Evolutionary conservation across 306 rosid species (phyloP), one percentile per base, ranked within the genome.

Genomic region (Lablab purpureus): DNA sequence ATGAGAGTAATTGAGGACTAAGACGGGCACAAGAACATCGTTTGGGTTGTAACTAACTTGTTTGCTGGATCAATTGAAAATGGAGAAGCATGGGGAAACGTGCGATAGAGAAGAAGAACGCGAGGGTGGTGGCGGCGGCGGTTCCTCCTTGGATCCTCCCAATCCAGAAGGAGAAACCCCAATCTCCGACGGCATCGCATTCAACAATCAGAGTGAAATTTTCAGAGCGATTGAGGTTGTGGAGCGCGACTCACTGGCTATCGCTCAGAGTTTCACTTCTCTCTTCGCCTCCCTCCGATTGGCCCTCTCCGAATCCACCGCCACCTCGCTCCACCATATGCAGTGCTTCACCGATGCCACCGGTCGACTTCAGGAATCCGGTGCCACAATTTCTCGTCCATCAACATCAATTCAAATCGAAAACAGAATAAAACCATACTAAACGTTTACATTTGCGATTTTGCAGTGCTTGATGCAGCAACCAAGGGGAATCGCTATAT

Each of bases 351-450:
- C 81, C 66, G 96, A 95, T 22, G 98, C 98, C 1, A 85, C 97
- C 51, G 98, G 96, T 79, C 91, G 89, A 75, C 97, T 93, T 85
- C 99, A 95, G 70, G 97, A 95, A 89, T 93, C 97, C 15, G 92
- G 98, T 91, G 80, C 10, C 37, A 6, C 8, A 5, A 25, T 15
- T 21, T 32, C 47, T 34, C 47, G n/a, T 7, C 15, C 19, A 7
- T 52, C 11, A 13, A 0, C 27, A 5, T 12, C n/a, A 19, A n/a
- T 19, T 73, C 37, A 21, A 54, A 34, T 7, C 12, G 45, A 4
- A 2, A 25, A 1, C 0, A 54, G 2, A 54, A 6, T 50, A 22
- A 7, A 8, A 23, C 47, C 5, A 15, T 7, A 34, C 0, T 34
- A 17, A 67, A 2, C 12, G 13, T 22, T 22, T 3, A 19, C 25